Percentiles rank a stretch among this genome's conserved stretches.
Evolutionary conservation across 2,329 filamentous ascomycete genomes (phyloP).

Genomic region (Alternaria angustiovoidea): DNA sequence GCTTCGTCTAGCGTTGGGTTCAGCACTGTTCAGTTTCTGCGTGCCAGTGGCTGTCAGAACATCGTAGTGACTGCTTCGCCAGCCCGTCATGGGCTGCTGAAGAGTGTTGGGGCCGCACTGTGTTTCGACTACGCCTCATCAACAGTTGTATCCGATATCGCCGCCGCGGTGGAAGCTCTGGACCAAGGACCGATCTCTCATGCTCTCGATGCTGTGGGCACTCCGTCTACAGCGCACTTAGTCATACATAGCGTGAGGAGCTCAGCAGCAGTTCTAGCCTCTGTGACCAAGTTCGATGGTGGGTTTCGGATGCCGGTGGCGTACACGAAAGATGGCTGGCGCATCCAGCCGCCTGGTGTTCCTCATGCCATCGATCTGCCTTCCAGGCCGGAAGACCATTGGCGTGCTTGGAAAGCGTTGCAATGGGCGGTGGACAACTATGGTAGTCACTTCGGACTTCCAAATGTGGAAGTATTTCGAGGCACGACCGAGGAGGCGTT

Average conservation of each 20-base stretch:
- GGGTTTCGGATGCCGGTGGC: neutral
- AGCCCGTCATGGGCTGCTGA: conserved; percentile 12
- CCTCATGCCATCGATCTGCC: neutral
- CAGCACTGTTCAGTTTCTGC: conserved; percentile 13
- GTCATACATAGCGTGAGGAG: neutral
- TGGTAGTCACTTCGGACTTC: conserved; percentile 5
- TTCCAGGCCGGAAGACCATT: neutral
- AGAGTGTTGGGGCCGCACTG: conserved; percentile 16
- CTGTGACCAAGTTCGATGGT: conserved; percentile 5
- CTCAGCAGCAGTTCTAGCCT: neutral
- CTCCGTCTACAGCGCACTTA: neutral
- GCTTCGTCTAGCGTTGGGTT: conserved; percentile 19
- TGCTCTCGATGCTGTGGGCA: conserved; percentile 7
- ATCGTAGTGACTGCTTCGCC: conserved; percentile 23
- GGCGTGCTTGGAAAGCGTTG: neutral
- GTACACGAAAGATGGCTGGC: neutral
- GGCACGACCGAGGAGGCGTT: conserved; percentile 10
- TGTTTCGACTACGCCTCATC: conserved; percentile 17
- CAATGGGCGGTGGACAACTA: conserved; percentile 10
- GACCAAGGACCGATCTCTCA: conserved; percentile 1
- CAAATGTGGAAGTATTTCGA: conserved; percentile 1
- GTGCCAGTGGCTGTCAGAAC: conserved; percentile 11
- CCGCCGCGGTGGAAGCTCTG: conserved; percentile 8
- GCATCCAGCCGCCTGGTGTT: conserved; percentile 1
- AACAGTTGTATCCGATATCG: conserved; percentile 8